Base-by-base conservation (phyloP, 257 asterid genomes). In the Solanum clarkiae region DNA sequence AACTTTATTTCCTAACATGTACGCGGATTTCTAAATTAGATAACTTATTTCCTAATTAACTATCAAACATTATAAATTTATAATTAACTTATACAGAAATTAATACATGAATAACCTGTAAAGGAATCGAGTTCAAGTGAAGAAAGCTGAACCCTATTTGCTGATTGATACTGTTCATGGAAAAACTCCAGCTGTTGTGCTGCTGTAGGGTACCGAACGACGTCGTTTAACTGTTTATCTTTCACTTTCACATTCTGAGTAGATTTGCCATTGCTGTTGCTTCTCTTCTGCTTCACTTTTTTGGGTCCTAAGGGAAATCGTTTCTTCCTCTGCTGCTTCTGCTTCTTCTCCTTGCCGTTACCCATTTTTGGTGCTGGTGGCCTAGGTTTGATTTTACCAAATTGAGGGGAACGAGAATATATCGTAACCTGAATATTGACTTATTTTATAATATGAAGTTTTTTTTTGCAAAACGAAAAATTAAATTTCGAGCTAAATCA, bases 81-180 rank as follows among this genome's bases (percentile, higher is more conserved):
- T 32, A 32, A 32, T 32, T 57, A 57, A 57, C 63, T 18, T 57
- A 18, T 57, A 8, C 12, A 57, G 0, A 16, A 54, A 54, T 54
- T 54, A 54, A 54, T 54, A 54, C 20, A 16, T 6, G 9, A 54
- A 15, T 8, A 57, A 57, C 98, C 99, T 90, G 90, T 92, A 80
- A 93, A 91, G 49, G 97, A 91, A 26, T 94, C 98, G 54, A 92
- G 91, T 75, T 96, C 99, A 45, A 94, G 92, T 29, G 96, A 87
- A 82, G 98, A 96, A 65, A 95, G 96, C 88, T 88, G 92, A 86
- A 90, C 88, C 75, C 90, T 86, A 72, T 92, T 94, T 56, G 92
- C 90, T 1, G 97, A 90, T 84, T 95, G 93, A 88, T 92, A 95
- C 89, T 92, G 95, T 59, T 91, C 72, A 68, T 92, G 75, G 70